Evolutionary conservation across 2,329 filamentous ascomycete genomes (phyloP).

Genomic region (Stemphylium vesicarium): DNA sequence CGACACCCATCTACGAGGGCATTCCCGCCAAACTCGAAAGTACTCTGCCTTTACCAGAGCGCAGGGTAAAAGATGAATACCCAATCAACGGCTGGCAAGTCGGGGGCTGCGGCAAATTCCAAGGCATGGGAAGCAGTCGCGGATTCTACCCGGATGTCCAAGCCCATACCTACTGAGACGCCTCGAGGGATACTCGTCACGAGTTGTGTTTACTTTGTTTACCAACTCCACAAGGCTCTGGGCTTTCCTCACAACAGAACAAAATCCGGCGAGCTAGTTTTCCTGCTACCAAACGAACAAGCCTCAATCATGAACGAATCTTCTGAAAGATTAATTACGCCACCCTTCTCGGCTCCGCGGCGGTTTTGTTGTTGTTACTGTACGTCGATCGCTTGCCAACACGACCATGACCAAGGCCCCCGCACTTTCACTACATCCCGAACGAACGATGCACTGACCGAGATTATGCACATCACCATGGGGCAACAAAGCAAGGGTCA

Average conservation of each 20-base stretch:
- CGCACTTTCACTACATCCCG: conserved; percentile 6
- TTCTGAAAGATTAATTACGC: neutral
- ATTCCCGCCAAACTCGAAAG: conserved; percentile 43
- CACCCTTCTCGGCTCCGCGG: conserved; percentile 6
- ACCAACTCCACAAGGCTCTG: conserved; percentile 17
- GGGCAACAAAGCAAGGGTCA: conserved; percentile 23
- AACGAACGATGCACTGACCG: conserved; percentile 33
- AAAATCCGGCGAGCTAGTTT: conserved; percentile 5
- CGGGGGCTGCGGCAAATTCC: conserved; percentile 52
- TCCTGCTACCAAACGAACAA: neutral
- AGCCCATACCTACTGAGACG: conserved; percentile 48
- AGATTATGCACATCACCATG: conserved; percentile 21
- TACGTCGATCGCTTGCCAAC: conserved; percentile 26
- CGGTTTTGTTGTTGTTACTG: conserved; percentile 20
- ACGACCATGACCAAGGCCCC: conserved; percentile 13
- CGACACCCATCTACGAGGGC: conserved; percentile 52
- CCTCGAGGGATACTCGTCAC: neutral
- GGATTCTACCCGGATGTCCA: conserved; percentile 56
- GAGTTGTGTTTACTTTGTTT: conserved; percentile 17
- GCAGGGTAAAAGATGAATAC: conserved; percentile 53
- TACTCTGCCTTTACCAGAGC: conserved; percentile 43
- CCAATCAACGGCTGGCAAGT: conserved; percentile 46
- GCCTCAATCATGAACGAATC: too few species aligned
- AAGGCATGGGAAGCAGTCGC: conserved; percentile 55
- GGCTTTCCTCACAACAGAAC: neutral